Conservation (phyloP, 352 stramenopile species). For the Globisporangium splendens region DNA sequence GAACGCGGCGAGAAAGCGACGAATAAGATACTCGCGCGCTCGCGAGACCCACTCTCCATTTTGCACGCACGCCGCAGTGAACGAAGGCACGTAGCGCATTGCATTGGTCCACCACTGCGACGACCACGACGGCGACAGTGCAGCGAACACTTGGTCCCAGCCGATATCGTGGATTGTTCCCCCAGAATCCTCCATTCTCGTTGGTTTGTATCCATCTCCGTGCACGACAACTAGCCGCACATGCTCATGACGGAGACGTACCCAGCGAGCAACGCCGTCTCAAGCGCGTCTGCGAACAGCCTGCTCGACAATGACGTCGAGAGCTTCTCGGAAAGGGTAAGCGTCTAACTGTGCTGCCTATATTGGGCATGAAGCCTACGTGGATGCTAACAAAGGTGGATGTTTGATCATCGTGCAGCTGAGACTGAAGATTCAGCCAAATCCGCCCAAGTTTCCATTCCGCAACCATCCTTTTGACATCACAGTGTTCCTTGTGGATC, state of each 20-base stretch:
- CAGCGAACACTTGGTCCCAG: too few species aligned
- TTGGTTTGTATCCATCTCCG: conserved; percentile 2
- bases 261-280: conserved; percentile 19
- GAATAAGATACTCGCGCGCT: conserved; percentile 24
- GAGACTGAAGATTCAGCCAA: conserved; percentile 80
- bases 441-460: conserved; percentile 84
- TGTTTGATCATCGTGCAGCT: conserved; percentile 23
- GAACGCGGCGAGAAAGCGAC: conserved; percentile 14
- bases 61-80: background rate
- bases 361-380: background rate
- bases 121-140: too few species aligned
- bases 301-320: conserved; percentile 49
- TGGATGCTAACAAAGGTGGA: background rate
- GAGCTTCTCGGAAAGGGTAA: conserved; percentile 49
- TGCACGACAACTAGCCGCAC: background rate
- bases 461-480: conserved; percentile 84
- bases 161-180: too few species aligned
- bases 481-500: conserved; percentile 84
- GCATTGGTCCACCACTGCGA: background rate
- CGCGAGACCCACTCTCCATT: conserved; percentile 1
- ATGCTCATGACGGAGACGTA: conserved; percentile 76
- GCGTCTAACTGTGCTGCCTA: background rate
- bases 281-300: conserved; percentile 17
- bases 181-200: background rate
- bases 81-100: background rate